Conservation (phyloP, 2,329 filamentous ascomycete genomes). For the Claviceps capensis region DNA sequence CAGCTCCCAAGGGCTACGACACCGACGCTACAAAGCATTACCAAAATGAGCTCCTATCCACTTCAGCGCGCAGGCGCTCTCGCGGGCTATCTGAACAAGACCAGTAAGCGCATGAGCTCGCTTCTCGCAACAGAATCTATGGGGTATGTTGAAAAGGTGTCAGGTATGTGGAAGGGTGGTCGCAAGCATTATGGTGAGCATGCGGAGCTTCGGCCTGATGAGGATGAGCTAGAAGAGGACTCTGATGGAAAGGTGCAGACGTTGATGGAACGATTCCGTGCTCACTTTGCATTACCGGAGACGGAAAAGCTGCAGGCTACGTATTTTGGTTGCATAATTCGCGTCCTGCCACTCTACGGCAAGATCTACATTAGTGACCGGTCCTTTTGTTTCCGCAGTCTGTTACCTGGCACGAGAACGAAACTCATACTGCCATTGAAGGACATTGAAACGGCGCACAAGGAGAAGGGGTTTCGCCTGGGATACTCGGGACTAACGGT, state of each 20-base stretch:
- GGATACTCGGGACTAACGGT: conserved; percentile 83
- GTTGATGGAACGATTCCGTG: conserved; percentile 69
- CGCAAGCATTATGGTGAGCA: conserved; percentile 72
- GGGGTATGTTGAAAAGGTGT: conserved; percentile 93
- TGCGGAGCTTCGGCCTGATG: conserved; percentile 35
- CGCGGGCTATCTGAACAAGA: conserved; percentile 65
- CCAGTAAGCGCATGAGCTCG: conserved; percentile 68
- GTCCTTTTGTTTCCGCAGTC: conserved; percentile 83
- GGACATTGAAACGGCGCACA: conserved; percentile 85
- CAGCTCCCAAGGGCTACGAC: conserved; percentile 16
- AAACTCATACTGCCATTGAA: conserved; percentile 84
- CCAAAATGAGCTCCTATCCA: conserved; percentile 57
- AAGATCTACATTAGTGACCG: conserved; percentile 89
- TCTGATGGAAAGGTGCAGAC: conserved; percentile 50
- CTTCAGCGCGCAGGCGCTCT: conserved; percentile 72
- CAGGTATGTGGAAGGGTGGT: conserved; percentile 90
- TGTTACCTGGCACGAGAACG: conserved; percentile 77
- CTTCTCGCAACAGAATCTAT: conserved; percentile 82
- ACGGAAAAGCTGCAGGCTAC: conserved; percentile 75
- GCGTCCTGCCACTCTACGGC: conserved; percentile 82
- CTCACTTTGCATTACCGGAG: conserved; percentile 78
- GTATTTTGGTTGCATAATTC: conserved; percentile 85
- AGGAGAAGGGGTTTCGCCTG: conserved; percentile 88
- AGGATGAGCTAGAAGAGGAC: conserved; percentile 41
- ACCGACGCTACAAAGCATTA: conserved; percentile 37